phyloP scores from a whole-genome alignment of 2,329 filamentous ascomycete genomes.

The Ceratocystis huliohia region DNA sequence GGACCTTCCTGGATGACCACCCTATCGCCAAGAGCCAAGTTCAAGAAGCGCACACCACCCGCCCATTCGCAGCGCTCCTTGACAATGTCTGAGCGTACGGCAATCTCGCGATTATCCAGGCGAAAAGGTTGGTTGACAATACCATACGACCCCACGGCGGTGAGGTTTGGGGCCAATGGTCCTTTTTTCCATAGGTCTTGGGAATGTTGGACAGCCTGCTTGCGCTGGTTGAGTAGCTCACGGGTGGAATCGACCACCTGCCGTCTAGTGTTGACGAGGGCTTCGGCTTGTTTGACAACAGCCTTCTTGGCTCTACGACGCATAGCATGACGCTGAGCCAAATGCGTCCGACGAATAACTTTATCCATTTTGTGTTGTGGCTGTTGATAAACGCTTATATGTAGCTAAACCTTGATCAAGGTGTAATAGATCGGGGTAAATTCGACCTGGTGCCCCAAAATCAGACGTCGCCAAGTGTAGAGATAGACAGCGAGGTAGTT shows the following conservation, averaged over 20 bases:
- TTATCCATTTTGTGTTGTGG: constrained; percentile 48
- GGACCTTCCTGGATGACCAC: constrained; percentile 68
- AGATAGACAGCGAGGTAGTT: not conserved
- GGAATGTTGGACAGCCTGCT: constrained; percentile 28
- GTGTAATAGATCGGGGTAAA: not conserved
- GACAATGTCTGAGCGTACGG: constrained; percentile 28
- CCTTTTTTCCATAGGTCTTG: constrained; percentile 67
- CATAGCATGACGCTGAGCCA: constrained; percentile 52
- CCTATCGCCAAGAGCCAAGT: constrained; percentile 57
- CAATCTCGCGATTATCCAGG: constrained; percentile 25
- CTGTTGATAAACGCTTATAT: constrained; percentile 10
- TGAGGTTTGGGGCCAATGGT: constrained; percentile 61
- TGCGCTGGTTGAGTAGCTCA: constrained; percentile 20
- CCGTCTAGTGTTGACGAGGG: constrained; percentile 26
- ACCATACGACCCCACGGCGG: constrained; percentile 53
- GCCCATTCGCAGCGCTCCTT: constrained; percentile 41
- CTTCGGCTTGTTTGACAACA: constrained; percentile 27
- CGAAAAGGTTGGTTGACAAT: constrained; percentile 28
- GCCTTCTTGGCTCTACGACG: constrained; percentile 34
- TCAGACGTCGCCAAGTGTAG: not conserved
- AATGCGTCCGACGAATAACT: constrained; percentile 50
- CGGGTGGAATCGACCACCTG: constrained; percentile 25
- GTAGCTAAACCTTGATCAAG: constrained; percentile 2
- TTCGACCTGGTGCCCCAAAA: too few species aligned
- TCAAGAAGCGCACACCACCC: constrained; percentile 44